Percentiles rank a stretch among this genome's conserved stretches.
Evolutionary conservation across 208 protist genomes (phyloP).

Genomic region (Acanthamoeba healyi): DNA sequence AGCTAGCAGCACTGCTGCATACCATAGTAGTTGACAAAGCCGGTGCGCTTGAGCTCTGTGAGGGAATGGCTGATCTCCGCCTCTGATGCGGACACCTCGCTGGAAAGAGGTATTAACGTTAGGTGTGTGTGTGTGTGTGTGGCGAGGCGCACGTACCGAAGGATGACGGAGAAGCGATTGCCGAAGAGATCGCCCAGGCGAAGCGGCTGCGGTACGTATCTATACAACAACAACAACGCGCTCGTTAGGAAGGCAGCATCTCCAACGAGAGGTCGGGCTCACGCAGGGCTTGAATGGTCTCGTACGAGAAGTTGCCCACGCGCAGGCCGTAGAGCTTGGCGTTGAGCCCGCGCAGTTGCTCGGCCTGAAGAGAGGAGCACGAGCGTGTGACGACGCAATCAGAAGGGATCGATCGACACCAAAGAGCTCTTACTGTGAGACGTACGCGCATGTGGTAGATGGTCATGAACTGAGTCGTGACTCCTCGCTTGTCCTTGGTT

Average conservation of each 20-base stretch:
- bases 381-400: no score
- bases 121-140: not conserved
- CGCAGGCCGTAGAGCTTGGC: constrained; percentile 27
- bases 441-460: constrained; percentile 28
- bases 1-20: not conserved
- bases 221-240: not conserved
- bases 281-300: no score
- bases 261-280: no score
- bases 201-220: constrained; percentile 14
- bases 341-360: constrained; percentile 56
- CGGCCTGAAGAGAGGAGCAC: not conserved
- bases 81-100: constrained; percentile 38
- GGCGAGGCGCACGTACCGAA: not conserved
- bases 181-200: constrained; percentile 48
- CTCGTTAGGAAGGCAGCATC: no score
- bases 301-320: constrained; percentile 69
- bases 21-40: constrained; percentile 74
- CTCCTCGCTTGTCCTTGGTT: constrained; percentile 71
- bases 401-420: no score
- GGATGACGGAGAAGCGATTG: constrained; percentile 55
- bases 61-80: constrained; percentile 15
- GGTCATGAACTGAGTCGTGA: constrained; percentile 65
- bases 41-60: not conserved
- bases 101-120: not conserved
- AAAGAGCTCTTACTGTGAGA: not conserved